phyloP scores from a whole-genome alignment of 345 rosid species.

The Eucalyptus sp. region DNA sequence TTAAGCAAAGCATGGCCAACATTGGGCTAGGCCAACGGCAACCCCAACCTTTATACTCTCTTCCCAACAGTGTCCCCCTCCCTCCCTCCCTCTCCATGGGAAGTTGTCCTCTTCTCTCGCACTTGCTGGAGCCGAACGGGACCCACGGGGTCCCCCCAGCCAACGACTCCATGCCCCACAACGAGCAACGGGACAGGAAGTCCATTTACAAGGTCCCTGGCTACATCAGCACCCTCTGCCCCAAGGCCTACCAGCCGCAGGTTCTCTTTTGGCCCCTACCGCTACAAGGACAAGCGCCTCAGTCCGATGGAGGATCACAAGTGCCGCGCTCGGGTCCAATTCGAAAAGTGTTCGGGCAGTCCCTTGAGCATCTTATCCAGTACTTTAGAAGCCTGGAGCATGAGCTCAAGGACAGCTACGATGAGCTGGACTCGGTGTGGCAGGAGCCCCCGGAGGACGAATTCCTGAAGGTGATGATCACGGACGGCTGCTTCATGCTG shows the following conservation, averaged over 20 bases:
- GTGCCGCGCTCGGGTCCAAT: background rate
- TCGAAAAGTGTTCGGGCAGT: background rate
- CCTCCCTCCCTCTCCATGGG: background rate
- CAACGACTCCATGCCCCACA: background rate
- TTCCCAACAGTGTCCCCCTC: background rate
- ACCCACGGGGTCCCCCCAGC: no score
- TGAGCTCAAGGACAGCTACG: background rate
- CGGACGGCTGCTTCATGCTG: constrained; percentile 44
- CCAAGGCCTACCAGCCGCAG: constrained; percentile 21
- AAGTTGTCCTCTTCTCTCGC: background rate
- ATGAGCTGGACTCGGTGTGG: background rate
- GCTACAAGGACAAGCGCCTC: background rate
- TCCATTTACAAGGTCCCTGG: constrained; percentile 31
- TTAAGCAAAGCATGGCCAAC: background rate
- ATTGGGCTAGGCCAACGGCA: background rate
- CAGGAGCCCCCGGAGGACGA: background rate
- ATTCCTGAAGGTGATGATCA: constrained; percentile 29
- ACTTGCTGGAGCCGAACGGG: background rate
- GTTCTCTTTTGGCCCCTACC: constrained; percentile 32
- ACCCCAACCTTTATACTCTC: background rate
- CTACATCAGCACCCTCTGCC: constrained; percentile 9
- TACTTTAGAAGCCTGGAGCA: background rate
- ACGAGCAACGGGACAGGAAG: background rate
- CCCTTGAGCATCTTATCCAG: rapidly evolving
- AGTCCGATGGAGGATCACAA: background rate